A percentile compares a stretch with the other conserved stretches of the same genome.
Evolutionary conservation across 169 alveolate genomes (phyloP).

Genomic region (Eimeria tenella): DNA sequence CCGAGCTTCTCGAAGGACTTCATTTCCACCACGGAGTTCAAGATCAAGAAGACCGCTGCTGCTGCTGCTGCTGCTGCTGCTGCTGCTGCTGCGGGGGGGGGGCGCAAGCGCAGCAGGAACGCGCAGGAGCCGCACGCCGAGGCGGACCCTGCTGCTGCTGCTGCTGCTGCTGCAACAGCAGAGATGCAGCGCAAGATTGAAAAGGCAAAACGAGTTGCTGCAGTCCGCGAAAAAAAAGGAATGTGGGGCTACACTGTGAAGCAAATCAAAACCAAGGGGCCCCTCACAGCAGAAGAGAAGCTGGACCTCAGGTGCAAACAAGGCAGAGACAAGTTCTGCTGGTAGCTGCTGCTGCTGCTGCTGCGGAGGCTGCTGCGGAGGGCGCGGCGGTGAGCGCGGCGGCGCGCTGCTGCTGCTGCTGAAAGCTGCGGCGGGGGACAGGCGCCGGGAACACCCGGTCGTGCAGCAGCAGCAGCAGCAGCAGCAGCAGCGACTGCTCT

Average conservation of each 20-base stretch:
- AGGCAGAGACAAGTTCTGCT: slow-evolving; percentile 87
- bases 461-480: too few relatives aligned
- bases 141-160: slow-evolving; percentile 25
- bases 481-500: too few relatives aligned
- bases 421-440: too few relatives aligned
- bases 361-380: background rate
- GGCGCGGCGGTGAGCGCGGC: too few relatives aligned
- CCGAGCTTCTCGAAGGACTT: slow-evolving; percentile 79
- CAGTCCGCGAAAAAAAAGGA: slow-evolving; percentile 84
- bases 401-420: background rate
- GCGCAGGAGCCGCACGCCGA: background rate
- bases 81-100: background rate
- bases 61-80: background rate
- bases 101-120: background rate
- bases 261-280: slow-evolving; percentile 53
- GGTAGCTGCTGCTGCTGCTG: slow-evolving; percentile 72
- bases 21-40: slow-evolving; percentile 80
- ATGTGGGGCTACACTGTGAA: slow-evolving; percentile 81
- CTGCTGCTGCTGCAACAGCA: slow-evolving; percentile 46
- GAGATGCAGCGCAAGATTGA: slow-evolving; percentile 41
- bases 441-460: too few relatives aligned
- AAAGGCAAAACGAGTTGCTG: slow-evolving; percentile 33
- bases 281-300: slow-evolving; percentile 84
- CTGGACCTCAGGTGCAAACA: slow-evolving; percentile 84
- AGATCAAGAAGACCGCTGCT: slow-evolving; percentile 22